A percentile compares a stretch with the other conserved stretches of the same genome.
These are phyloP conservation scores for Cutaneotrichosporon daszewskae DNA, from an alignment of 1,284 basidiomycete genomes.

Conservation along the genomic window DNA sequence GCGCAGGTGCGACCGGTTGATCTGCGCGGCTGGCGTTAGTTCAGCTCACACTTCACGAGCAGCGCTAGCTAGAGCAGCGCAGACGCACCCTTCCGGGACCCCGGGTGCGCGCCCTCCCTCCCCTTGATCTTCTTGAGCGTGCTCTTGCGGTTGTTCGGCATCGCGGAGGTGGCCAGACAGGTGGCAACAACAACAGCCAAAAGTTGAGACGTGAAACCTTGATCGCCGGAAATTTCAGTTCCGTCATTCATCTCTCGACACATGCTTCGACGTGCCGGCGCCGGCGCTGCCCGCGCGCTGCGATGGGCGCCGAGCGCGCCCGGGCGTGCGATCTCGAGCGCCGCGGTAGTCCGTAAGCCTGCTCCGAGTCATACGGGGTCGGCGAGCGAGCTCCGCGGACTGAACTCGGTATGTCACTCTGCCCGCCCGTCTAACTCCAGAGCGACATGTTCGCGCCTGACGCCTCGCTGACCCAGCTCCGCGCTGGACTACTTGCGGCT, in stretches of 20 bases:
- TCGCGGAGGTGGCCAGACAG: conserved; percentile 14
- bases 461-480: conserved; percentile 5
- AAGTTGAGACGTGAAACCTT: conserved; percentile 7
- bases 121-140: conserved; percentile 48
- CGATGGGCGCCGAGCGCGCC: too few species aligned
- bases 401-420: background rate
- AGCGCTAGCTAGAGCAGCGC: background rate
- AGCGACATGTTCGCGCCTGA: conserved; percentile 4
- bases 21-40: conserved; percentile 58
- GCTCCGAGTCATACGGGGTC: too few species aligned
- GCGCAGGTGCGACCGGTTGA: conserved; percentile 64
- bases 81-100: conserved; percentile 42
- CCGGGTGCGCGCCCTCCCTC: conserved; percentile 44
- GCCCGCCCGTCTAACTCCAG: background rate
- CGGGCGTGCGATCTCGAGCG: too few species aligned
- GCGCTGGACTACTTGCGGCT: conserved; percentile 8
- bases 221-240: background rate
- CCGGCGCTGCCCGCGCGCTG: background rate
- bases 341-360: too few species aligned
- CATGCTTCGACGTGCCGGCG: conserved; percentile 2
- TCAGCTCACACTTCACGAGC: background rate
- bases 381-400: background rate
- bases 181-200: too few species aligned
- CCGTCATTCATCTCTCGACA: background rate
- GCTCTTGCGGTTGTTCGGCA: conserved; percentile 43